Evolutionary conservation across 805 yeast genomes (phyloP), one percentile per base, ranked within the genome.

Genomic region (Saccharomyces cerevisiae): DNA sequence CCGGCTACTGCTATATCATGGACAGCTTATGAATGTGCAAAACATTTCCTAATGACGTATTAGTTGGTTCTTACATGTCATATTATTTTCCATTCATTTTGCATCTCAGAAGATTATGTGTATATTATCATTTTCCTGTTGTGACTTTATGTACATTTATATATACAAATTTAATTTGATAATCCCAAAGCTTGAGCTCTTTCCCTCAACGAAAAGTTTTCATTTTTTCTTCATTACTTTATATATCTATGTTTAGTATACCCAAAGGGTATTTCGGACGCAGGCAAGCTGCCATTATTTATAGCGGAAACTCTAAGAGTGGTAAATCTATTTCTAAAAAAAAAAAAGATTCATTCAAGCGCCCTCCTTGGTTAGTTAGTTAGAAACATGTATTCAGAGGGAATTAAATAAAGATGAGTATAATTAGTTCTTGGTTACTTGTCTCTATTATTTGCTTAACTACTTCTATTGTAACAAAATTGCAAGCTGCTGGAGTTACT

Each of bases 11-110:
- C 98, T 21, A 91, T 94, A 57, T 85, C 96, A 59, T 94, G 99
- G 99, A 92, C 98, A 1, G 89, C 96, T 27, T 94, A 94, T 71
- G 99, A 94, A 70, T 89, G 92, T 94, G 98, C 97, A 48, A 94
- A 94, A 56, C 76, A 74, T 58, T 72, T 73, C 60, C 57, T 74
- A 31, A 53, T 56, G 43, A 36, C 43, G 11, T 36, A 21, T 17
- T 36, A 36, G 41, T 32, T 32, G 36, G 17, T 31, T 13, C 6
- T 36, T 21, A 13, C 17, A 5, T 36, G 43, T 13, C 24, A 6
- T 21, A 36, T 17, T 24, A 36, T 36, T 36, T 21, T 17, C 17
- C 17, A 3, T 36, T 36, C 8, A 13, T 17, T 17, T 36, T 36
- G 43, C 43, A 36, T 36, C 24, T 17, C 17, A 36, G 24, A 36